Conservation (phyloP, 371 early-diverging fungal species). For the Nosema muscidifuracis region DNA sequence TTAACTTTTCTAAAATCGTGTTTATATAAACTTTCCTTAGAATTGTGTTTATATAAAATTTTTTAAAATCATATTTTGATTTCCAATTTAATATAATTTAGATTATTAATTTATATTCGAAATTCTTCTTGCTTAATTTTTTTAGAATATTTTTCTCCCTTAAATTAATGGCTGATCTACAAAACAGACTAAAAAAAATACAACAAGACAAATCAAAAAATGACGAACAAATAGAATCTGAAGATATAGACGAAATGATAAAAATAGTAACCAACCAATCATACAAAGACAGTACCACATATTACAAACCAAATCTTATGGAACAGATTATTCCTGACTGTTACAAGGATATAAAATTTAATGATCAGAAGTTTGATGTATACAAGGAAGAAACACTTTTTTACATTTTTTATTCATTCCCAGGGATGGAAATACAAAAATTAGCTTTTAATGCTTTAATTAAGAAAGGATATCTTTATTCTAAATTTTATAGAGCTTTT, state of each 20-base stretch:
- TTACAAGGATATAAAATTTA: slow-evolving; percentile 22
- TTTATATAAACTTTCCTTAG: too few species aligned
- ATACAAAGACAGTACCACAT: neutral
- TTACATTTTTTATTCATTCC: slow-evolving; percentile 82
- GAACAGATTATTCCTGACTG: slow-evolving; percentile 26
- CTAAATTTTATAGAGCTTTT: slow-evolving; percentile 66
- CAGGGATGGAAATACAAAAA: slow-evolving; percentile 75
- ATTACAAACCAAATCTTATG: slow-evolving; percentile 3
- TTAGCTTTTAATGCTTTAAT: slow-evolving; percentile 80
- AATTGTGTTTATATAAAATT: too few species aligned
- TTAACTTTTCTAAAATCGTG: too few species aligned
- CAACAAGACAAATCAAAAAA: slow-evolving; percentile 30
- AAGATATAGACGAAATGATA: slow-evolving; percentile 17
- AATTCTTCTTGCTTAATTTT: too few species aligned
- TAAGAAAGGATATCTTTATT: slow-evolving; percentile 77
- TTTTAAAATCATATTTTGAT: too few species aligned
- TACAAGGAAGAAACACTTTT: slow-evolving; percentile 77
- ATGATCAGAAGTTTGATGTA: slow-evolving; percentile 13
- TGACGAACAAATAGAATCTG: neutral
- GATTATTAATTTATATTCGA: too few species aligned
- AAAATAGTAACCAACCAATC: neutral
- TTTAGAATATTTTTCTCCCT: slow-evolving; percentile 5
- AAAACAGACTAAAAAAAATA: slow-evolving; percentile 23
- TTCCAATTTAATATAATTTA: too few species aligned
- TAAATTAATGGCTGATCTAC: slow-evolving; percentile 31